phyloP scores from a whole-genome alignment of 2,329 filamentous ascomycete species.

The Hypomyces rosellus region DNA sequence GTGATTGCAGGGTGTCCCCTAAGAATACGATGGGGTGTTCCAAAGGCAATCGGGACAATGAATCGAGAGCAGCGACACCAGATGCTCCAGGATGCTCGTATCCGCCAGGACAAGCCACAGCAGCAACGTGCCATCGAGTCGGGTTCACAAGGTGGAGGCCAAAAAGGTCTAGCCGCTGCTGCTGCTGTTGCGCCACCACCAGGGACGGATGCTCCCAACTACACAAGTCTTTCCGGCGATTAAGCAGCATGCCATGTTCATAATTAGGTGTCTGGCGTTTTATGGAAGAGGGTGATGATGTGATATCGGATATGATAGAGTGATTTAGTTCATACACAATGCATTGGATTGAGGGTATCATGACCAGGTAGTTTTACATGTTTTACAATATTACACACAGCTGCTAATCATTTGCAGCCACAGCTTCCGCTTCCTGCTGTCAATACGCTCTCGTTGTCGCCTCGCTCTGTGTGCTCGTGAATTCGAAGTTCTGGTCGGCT shows the following conservation, averaged over 20 bases:
- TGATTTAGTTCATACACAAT: constrained; percentile 13
- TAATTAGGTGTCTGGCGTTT: constrained; percentile 24
- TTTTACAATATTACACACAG: constrained; percentile 8
- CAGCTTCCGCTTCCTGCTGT: constrained; percentile 37
- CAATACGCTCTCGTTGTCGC: constrained; percentile 89
- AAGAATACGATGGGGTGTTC: constrained; percentile 85
- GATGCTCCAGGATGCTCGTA: constrained; percentile 67
- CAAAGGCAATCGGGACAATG: constrained; percentile 86
- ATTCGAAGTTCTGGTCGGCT: constrained; percentile 65
- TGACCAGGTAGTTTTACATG: constrained; percentile 10
- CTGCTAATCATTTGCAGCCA: constrained; percentile 21
- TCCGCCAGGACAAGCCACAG: constrained; percentile 27
- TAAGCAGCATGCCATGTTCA: constrained; percentile 27
- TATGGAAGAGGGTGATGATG: constrained; percentile 1
- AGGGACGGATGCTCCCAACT: constrained; percentile 63
- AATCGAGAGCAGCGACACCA: constrained; percentile 76
- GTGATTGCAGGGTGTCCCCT: constrained; percentile 88
- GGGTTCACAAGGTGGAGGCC: constrained; percentile 34
- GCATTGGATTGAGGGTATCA: constrained; percentile 16
- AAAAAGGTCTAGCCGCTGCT: constrained; percentile 17
- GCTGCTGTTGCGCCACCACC: constrained; percentile 66
- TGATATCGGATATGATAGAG: constrained; percentile 1
- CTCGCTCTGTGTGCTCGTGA: constrained; percentile 83
- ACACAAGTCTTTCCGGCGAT: constrained; percentile 79
- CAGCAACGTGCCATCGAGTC: constrained; percentile 26